phyloP scores from a whole-genome alignment of 768 basidiomycete species.

The Pleurotus eryngii region DNA sequence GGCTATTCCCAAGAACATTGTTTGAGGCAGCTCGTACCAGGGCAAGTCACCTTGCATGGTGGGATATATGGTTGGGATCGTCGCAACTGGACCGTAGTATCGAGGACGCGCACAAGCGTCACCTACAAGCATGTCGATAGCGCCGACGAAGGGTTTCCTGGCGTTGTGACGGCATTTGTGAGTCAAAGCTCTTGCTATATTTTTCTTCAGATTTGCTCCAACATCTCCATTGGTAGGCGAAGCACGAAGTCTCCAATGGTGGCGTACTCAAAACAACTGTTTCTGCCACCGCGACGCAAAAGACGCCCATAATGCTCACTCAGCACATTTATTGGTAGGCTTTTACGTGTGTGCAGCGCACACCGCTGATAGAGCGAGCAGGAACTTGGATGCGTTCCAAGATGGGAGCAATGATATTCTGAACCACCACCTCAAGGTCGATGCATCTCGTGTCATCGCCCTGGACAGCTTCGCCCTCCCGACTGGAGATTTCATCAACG shows the following conservation, averaged over 20 bases:
- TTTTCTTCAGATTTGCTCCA: neutral
- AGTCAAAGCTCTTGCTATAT: constrained; percentile 10
- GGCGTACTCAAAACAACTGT: constrained; percentile 40
- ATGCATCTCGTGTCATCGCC: constrained; percentile 33
- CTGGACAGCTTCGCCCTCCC: constrained; percentile 36
- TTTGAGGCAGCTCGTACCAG: constrained; percentile 5
- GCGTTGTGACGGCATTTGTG: constrained; percentile 40
- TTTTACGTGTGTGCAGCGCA: neutral
- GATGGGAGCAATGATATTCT: constrained; percentile 33
- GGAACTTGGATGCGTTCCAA: constrained; percentile 54
- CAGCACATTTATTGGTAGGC: constrained; percentile 51
- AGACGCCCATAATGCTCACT: constrained; percentile 57
- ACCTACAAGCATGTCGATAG: constrained; percentile 50
- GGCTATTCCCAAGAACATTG: neutral
- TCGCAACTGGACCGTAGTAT: constrained; percentile 50
- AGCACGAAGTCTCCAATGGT: constrained; percentile 42
- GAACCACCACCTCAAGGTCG: constrained; percentile 26
- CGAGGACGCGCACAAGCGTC: constrained; percentile 40
- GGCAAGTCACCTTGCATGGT: constrained; percentile 51
- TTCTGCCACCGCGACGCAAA: constrained; percentile 43
- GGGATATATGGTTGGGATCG: constrained; percentile 56
- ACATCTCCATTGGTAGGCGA: constrained; percentile 29
- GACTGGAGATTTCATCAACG: constrained; percentile 30
- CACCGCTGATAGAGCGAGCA: constrained; percentile 10
- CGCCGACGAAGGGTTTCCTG: constrained; percentile 55